Base-by-base conservation (phyloP, 495 filamentous ascomycete genomes). In the Penicillium herquei region DNA sequence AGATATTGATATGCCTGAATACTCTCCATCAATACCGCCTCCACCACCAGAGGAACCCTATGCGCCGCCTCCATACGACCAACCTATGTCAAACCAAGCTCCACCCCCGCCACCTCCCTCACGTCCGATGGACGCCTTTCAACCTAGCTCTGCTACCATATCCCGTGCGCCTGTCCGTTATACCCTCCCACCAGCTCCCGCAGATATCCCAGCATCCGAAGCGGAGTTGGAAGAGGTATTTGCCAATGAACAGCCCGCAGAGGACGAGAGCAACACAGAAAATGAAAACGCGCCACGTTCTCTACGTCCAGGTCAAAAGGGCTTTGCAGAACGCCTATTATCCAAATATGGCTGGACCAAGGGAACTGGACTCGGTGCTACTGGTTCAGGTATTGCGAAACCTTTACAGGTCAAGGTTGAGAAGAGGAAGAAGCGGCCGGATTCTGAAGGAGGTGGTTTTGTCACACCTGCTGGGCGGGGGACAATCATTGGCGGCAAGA, bases 301-400 rank as follows among this genome's bases (percentile, higher is more conserved):
- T 16, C 79, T 78, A 51, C 85, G 87, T 10, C 90, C 92, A 0
- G 89, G 90, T 10, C 88, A 96, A 70, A 81, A 86, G 61, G 87
- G 85, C 54, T 96, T 96, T 63, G 94, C 92, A 3, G 79, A 89
- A 52, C 87, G 91, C 21, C 80, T 96, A 32, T 88, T 98, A 81
- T 81, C 85, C 31, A 97, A 96, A 62, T 91, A 94, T 68, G 95
- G 95, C 49, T 96, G 92, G 91, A 87, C 82, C 10, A 87, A 90
- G 58, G 95, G 95, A 17, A 80, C 85, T 42, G 94, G 94, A 3
- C 81, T 98, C 11, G 94, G 94, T 56, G 90, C 90, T 2, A 81
- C 83, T 46, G 82, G 81, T 10, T 82, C 84, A 32, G 94, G 94
- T 45, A 96, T 98, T 58, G 80, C 88, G 33, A 86, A 89, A 13